phyloP scores from a whole-genome alignment of 192 early-diverging fungal genomes.

The Haplosporangium gracile region DNA sequence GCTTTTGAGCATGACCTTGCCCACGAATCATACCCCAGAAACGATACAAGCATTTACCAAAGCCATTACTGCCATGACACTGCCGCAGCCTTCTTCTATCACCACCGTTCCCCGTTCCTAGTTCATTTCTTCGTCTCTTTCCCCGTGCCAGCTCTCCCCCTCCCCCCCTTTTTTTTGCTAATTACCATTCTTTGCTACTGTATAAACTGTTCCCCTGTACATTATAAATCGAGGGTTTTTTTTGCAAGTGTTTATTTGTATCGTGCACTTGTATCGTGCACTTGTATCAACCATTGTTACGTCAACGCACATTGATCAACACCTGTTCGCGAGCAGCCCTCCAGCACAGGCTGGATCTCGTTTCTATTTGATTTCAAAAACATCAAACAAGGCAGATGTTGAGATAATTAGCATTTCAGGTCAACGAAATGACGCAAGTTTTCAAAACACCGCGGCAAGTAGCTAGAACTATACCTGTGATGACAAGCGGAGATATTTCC shows the following conservation, averaged over 20 bases:
- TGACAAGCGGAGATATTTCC: slow-evolving; percentile 43
- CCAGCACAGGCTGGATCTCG: slow-evolving; percentile 50
- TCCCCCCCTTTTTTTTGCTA: not conserved
- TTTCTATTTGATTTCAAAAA: slow-evolving; percentile 19
- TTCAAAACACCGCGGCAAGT: not conserved
- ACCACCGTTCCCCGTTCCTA: not conserved
- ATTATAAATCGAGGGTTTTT: not conserved
- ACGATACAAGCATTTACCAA: not conserved
- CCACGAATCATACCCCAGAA: not conserved
- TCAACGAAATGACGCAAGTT: no score
- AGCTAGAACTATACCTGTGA: slow-evolving; percentile 26
- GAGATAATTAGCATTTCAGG: not conserved
- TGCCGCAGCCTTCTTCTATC: not conserved
- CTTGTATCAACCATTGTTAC: not conserved
- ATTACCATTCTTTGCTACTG: not conserved
- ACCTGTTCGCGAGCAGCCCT: slow-evolving; percentile 50
- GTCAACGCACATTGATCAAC: slow-evolving; percentile 39
- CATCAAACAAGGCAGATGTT: not conserved
- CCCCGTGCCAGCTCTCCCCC: not conserved
- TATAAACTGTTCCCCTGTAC: not conserved
- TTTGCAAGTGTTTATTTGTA: not conserved
- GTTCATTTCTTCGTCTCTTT: not conserved
- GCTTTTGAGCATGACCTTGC: not conserved
- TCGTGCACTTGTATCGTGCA: not conserved
- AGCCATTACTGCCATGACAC: not conserved